Conservation (phyloP, 2,329 filamentous ascomycete species). For the Alternaria panax region DNA sequence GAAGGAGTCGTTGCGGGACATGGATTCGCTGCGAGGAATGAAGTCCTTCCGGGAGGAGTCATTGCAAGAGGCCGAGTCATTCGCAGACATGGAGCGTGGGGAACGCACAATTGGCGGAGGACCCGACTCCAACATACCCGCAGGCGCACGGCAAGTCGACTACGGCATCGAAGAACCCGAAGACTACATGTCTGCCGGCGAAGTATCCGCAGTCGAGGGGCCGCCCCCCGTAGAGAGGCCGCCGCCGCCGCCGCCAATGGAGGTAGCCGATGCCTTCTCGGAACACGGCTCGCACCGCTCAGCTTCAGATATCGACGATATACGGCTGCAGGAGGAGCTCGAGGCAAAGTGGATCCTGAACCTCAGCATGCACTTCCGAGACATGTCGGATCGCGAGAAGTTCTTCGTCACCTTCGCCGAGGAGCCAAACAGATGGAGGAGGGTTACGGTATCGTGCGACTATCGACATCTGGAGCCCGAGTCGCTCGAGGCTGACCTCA, state of each 20-base stretch:
- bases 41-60: background rate
- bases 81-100: background rate
- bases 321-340: conserved; percentile 78
- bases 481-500: conserved; percentile 85
- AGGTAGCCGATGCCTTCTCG: conserved; percentile 37
- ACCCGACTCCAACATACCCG: conserved; percentile 39
- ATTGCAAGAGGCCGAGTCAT: background rate
- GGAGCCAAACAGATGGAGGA: conserved; percentile 77
- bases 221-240: conserved; percentile 2
- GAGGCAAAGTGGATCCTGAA: conserved; percentile 95
- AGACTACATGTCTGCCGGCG: conserved; percentile 31
- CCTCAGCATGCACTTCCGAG: conserved; percentile 96
- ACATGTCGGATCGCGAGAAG: conserved; percentile 91
- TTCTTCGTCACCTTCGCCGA: conserved; percentile 97
- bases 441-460: conserved; percentile 92
- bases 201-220: background rate
- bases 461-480: conserved; percentile 81
- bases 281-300: conserved; percentile 45
- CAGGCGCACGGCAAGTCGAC: conserved; percentile 47
- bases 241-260: conserved; percentile 32
- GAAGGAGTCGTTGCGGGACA: conserved; percentile 9
- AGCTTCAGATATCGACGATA: conserved; percentile 59
- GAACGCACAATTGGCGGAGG: conserved; percentile 43
- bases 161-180: conserved; percentile 36
- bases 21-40: background rate